Base-by-base conservation (phyloP, 306 rosid genomes). In the Pyrus betulifolia region DNA sequence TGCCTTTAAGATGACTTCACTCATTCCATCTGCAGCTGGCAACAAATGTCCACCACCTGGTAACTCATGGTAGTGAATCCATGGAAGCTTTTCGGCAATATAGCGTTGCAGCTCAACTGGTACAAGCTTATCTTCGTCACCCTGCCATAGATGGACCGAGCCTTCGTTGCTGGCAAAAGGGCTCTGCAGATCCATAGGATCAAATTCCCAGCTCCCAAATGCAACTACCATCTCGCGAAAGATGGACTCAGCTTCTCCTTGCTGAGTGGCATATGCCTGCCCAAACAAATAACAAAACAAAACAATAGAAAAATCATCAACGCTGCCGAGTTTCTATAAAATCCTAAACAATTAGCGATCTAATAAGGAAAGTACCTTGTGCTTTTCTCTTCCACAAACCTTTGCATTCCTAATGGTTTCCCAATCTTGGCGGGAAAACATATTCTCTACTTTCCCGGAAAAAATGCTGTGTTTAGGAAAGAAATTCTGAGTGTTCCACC, bases 1-100 rank as follows among this genome's bases (percentile, higher is more conserved):
- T 62, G 82, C 66, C 78, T 51, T 85, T 35, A 82, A 40, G 63
- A 87, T 78, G n/a, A 66, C 61, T 23, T 83, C 86, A 70, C 78
- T 80, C 65, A 75, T 55, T 31, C 72, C 83, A 60, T 77, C 67
- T 1, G 67, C 14, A 46, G 2, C 11, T 7, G 84, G 82, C 78
- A 89, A 84, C 60, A 87, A 11, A 78, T 91, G 96, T 28, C 96
- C 93, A 57, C 86, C 87, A 58, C 89, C 92, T 11, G 80, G 60
- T 55, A 89, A 23, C 85, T 89, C 96, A 82, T 87, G 97, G 82
- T 87, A 91, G 12, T 79, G 85, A 80, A 91, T 84, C 97, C 93
- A 86, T 8, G 97, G 85, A 84, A 87, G 88, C 3, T 84, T 84
- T 58, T 68, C 65, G 9, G 38, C 86, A 64, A 91, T 82, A 40